Base-by-base conservation (phyloP, 805 yeast species). In the Yamadazyma sp. region DNA sequence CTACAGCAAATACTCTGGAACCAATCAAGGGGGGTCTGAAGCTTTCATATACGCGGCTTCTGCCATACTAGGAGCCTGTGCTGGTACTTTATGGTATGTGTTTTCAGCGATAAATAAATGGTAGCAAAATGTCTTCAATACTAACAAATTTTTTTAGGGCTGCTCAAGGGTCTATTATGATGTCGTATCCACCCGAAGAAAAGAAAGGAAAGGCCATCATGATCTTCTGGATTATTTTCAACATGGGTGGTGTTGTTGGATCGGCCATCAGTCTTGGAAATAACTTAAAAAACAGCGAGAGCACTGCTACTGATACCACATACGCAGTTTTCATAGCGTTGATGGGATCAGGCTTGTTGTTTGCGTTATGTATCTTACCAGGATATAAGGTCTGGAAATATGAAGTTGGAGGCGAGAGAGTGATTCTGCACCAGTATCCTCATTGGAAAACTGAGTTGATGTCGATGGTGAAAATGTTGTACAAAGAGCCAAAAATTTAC, bases 221-320 rank as follows among this genome's bases (percentile, higher is more conserved):
- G 66, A 55, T 71, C n/a, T 77, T 77, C 54, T 78, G 83, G 83
- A 62, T 71, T 45, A 75, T 78, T 35, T 78, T 78, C 64, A 75
- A 77, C 58, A 55, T 75, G 40, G 83, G 83, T 50, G 78, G 77
- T 7, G 82, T 77, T 38, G 73, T 78, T 40, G 83, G 83, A 25
- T 62, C 77, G 9, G 59, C 75, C 25, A 72, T 78, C 41, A 80
- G 82, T 10, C 67, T 78, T 51, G 77, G 70, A 23, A 67, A 73
- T 49, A 75, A 73, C 47, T 55, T 76, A 45, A 52, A 72, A 32
- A 59, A 59, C 35, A 52, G 56, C 12, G 54, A 67, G 12, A 60
- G 57, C 10, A 58, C 67, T n/a, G 65, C 57, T 12, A 64, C 60
- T 31, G 74, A 73, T 43, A 76, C 78, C 13, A 75, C 82, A 16